Evolutionary conservation across 106 monocot species (phyloP).

Genomic region (Vanilla planifolia): DNA sequence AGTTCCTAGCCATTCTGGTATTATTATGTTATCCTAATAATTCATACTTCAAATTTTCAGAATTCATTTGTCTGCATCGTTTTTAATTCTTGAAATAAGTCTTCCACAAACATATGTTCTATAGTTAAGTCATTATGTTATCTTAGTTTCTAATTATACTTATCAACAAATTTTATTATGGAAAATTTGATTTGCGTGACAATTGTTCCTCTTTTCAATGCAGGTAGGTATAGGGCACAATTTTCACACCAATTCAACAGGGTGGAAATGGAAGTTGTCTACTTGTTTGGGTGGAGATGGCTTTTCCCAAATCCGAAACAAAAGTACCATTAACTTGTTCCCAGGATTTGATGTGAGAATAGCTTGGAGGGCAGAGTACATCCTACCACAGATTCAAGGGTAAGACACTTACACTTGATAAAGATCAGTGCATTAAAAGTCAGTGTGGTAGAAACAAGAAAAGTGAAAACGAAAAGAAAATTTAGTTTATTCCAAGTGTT

Average conservation of each 20-base stretch:
- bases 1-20: no score
- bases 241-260: slow-evolving; percentile 41
- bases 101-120: no score
- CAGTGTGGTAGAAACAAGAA: background rate
- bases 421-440: background rate
- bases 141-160: no score
- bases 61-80: no score
- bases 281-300: slow-evolving; percentile 75
- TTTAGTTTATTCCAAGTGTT: no score
- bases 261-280: slow-evolving; percentile 85
- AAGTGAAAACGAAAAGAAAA: background rate
- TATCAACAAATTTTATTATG: no score
- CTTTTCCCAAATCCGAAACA: slow-evolving; percentile 71
- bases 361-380: slow-evolving; percentile 91
- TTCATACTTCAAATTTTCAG: no score
- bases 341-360: slow-evolving; percentile 89
- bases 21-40: no score
- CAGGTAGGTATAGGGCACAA: slow-evolving; percentile 77
- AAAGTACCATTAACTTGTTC: slow-evolving; percentile 58
- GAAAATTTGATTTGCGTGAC: background rate
- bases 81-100: no score
- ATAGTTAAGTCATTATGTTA: no score
- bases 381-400: slow-evolving; percentile 95
- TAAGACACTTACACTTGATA: slow-evolving; percentile 18
- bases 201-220: background rate